phyloP scores from a whole-genome alignment of 305 asterid genomes.

The Fraxinus greggii region DNA sequence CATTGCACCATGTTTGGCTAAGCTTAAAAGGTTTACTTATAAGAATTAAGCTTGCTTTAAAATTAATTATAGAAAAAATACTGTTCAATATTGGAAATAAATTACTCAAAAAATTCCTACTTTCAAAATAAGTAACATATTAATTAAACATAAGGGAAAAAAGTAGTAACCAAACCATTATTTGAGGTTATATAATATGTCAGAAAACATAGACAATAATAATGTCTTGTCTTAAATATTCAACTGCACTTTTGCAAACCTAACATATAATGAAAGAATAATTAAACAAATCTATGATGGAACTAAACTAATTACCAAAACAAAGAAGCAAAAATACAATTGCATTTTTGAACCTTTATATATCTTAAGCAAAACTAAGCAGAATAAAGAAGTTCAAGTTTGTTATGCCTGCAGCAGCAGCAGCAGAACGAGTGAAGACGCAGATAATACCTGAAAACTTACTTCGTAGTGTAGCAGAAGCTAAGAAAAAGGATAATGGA shows the following conservation, averaged over 20 bases:
- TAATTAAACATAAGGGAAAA: not conserved
- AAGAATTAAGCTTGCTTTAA: not conserved
- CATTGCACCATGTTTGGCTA: not conserved
- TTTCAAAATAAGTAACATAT: not conserved
- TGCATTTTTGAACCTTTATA: not conserved
- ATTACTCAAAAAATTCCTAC: not conserved
- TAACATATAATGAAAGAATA: not conserved
- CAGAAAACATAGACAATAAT: not conserved
- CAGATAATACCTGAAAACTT: not conserved
- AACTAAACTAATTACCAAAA: not conserved
- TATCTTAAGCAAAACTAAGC: not conserved
- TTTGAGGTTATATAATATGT: not conserved
- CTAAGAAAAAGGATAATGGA: not conserved
- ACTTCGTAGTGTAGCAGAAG: not conserved
- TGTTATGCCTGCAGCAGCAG: not conserved
- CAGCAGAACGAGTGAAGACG: not conserved
- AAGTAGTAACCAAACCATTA: not conserved
- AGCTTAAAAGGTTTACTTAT: not conserved
- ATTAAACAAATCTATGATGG: not conserved
- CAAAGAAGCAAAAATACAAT: not conserved
- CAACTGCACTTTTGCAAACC: not conserved
- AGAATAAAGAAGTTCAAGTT: not conserved
- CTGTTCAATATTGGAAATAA: not conserved
- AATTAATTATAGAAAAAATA: not conserved
- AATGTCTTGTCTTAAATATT: not conserved